These are phyloP conservation scores for Puccinia polysora DNA, from an alignment of 1,284 basidiomycete genomes.

Conservation along the genomic window DNA sequence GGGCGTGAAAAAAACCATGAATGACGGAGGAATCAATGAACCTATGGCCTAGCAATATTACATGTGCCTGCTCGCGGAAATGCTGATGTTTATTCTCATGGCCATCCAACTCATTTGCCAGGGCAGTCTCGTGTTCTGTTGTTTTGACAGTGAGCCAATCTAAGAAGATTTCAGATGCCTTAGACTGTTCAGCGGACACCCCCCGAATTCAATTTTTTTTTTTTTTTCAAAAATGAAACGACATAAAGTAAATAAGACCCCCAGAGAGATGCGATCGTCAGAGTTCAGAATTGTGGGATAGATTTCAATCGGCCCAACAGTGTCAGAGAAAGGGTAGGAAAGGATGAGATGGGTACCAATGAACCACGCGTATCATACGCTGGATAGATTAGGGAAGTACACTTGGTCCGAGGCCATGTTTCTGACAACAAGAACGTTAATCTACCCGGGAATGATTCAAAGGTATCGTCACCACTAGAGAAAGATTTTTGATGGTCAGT, in stretches of 20 bases:
- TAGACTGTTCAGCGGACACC: too few species aligned
- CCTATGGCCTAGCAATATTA: slow-evolving; percentile 32
- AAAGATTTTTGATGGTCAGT: neutral
- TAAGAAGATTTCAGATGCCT: slow-evolving; percentile 31
- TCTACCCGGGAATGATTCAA: slow-evolving; percentile 29
- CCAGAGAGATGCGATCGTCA: neutral
- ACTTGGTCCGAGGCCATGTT: slow-evolving; percentile 26
- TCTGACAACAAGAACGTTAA: slow-evolving; percentile 26
- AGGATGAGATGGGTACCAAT: slow-evolving; percentile 12
- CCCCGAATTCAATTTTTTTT: too few species aligned
- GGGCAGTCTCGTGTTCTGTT: slow-evolving; percentile 22
- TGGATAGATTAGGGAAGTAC: slow-evolving; percentile 35
- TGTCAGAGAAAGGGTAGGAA: neutral
- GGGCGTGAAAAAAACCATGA: neutral
- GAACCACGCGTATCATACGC: slow-evolving; percentile 41
- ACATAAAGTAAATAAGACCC: neutral
- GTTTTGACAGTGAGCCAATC: slow-evolving; percentile 42
- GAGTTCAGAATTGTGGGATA: neutral
- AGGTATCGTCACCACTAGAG: slow-evolving; percentile 37
- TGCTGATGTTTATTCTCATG: neutral
- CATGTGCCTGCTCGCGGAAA: slow-evolving; percentile 16
- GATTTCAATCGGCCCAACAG: too few species aligned
- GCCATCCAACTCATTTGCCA: neutral
- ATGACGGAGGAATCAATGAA: neutral
- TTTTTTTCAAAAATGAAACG: neutral